Evolutionary conservation across 257 asterid genomes (phyloP), one percentile per base, ranked within the genome.

Genomic region (Penstemon barbatus): DNA sequence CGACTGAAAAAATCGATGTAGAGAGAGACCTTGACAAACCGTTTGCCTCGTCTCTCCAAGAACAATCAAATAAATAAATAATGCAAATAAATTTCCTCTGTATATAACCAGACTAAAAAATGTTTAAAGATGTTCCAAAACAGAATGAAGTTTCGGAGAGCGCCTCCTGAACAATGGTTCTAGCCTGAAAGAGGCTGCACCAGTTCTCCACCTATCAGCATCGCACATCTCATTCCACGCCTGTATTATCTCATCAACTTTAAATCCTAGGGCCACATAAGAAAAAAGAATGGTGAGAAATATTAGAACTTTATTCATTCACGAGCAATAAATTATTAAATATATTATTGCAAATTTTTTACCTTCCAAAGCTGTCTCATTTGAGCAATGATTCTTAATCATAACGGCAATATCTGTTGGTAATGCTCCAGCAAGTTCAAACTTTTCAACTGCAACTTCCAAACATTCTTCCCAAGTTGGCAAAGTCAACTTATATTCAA

Each of bases 221-320:
- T 91, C 97, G 67, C 87, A 88, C 96, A 91, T 87, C 79, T 93
- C 99, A 71, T 86, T 93, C 96, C 97, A 90, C 11, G 99, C 99
- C 84, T 91, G 97, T 66, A 93, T 90, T 73, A 93, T 84, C 81
- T 93, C 99, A 63, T 88, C 97, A 70, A 91, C 93, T 79, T 90
- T 88, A 82, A 93, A 93, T 75, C 95, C 99, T 93, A 65, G 3
- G 13, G 48, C 44, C 33, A 25, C 33, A 25, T 25, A 25, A 25
- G 33, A 25, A 66, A 64, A 61, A 40, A 46, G 62, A 55, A 57
- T 11, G 8, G 66, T 79, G 62, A 76, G 79, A 63, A 65, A 65
- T 38, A 40, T 50, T 19, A 68, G 49, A 54, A 50, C 53, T 18
- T 36, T 61, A 71, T 46, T 48, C 73, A 43, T 50, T 56, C 59